A percentile compares a stretch with the other conserved stretches of the same genome.
These are phyloP conservation scores for Gentiana straminea DNA, from an alignment of 257 asterid genomes.

Conservation along the genomic window DNA sequence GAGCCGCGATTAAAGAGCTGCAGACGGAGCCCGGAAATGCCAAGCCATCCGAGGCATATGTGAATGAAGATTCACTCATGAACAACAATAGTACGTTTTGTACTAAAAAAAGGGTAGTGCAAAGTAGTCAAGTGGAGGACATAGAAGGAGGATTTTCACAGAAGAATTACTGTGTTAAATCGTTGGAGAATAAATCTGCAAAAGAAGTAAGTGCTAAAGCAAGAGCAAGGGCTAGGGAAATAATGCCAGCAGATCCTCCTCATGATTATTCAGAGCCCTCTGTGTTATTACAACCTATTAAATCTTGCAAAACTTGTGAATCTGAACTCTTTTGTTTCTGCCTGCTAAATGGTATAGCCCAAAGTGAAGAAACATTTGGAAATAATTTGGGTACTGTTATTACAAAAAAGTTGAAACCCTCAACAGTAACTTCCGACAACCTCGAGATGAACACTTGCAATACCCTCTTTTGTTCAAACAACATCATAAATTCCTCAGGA, in stretches of 20 bases:
- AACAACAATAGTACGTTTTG: neutral
- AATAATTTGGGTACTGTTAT: slow-evolving; percentile 20
- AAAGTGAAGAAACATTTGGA: slow-evolving; percentile 17
- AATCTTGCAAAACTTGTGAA: slow-evolving; percentile 12
- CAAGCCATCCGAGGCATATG: slow-evolving; percentile 4
- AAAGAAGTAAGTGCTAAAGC: slow-evolving; percentile 79
- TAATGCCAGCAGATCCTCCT: slow-evolving; percentile 19
- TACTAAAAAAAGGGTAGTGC: neutral
- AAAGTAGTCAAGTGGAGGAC: no score
- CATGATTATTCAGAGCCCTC: no score
- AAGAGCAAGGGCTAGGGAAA: slow-evolving; percentile 88
- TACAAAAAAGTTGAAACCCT: slow-evolving; percentile 22
- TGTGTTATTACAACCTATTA: neutral
- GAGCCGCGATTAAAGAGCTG: slow-evolving; percentile 55
- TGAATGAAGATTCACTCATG: neutral
- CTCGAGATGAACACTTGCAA: slow-evolving; percentile 5
- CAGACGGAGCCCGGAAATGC: neutral
- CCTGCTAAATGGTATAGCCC: neutral
- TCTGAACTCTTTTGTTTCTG: slow-evolving; percentile 6
- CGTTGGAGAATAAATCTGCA: slow-evolving; percentile 5
- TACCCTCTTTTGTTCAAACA: slow-evolving; percentile 23
- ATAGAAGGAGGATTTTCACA: slow-evolving; percentile 4
- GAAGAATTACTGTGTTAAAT: neutral
- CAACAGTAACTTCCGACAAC: slow-evolving; percentile 2
- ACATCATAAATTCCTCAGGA: slow-evolving; percentile 35